Evolutionary conservation across 768 basidiomycete genomes (phyloP).

Genomic region (Fomitopsis pulvina): DNA sequence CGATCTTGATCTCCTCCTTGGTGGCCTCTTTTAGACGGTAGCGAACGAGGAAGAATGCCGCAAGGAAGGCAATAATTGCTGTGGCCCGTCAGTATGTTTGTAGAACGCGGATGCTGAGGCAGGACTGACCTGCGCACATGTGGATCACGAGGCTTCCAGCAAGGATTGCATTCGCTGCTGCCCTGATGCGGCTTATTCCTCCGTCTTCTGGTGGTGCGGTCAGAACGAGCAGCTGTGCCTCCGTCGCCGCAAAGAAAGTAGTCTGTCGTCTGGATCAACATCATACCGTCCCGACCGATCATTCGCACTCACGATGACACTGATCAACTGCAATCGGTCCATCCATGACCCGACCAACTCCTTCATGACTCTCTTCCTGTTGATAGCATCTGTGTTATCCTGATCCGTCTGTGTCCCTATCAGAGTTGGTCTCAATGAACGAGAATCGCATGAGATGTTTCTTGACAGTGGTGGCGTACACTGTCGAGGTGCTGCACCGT

Average conservation of each 20-base stretch:
- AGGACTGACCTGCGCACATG: constrained; percentile 36
- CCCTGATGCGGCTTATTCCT: neutral
- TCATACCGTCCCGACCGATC: neutral
- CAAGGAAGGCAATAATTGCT: constrained; percentile 45
- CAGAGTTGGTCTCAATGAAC: neutral
- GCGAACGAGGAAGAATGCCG: constrained; percentile 47
- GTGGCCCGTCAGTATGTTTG: neutral
- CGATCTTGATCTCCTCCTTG: constrained; percentile 36
- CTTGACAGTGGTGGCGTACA: neutral
- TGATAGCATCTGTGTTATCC: constrained; percentile 39
- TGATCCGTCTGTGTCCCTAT: constrained; percentile 44
- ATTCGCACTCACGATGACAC: constrained; percentile 41
- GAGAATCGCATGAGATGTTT: neutral
- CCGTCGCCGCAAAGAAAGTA: constrained; percentile 56
- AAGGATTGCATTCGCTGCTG: constrained; percentile 37
- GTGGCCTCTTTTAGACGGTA: constrained; percentile 51
- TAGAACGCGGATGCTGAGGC: neutral
- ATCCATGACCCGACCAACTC: constrained; percentile 56
- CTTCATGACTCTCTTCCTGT: constrained; percentile 36
- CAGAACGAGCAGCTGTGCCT: constrained; percentile 43
- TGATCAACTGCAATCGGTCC: constrained; percentile 55
- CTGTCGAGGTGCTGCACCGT: neutral
- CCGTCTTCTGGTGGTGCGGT: constrained; percentile 28
- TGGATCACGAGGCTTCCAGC: constrained; percentile 50
- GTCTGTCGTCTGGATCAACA: constrained; percentile 30